Percentiles rank a stretch among this genome's conserved stretches.
Conservation (phyloP, 208 protist genomes). For the Angomonas deanei region DNA sequence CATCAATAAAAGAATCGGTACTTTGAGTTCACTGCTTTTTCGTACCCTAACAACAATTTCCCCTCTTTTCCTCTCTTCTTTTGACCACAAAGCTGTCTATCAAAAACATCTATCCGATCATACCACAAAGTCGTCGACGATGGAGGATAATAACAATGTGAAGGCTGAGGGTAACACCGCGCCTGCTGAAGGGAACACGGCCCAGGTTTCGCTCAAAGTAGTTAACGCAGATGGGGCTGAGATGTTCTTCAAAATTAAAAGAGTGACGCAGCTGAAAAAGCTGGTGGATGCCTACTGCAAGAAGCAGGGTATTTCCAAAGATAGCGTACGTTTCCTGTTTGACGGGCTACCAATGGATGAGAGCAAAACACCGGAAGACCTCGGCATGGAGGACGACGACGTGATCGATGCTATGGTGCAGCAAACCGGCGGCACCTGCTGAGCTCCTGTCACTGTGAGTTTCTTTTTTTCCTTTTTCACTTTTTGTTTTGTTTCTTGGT, state of each 20-base stretch:
- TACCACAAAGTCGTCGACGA: background rate
- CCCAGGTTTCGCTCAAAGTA: conserved; percentile 87
- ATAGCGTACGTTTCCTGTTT: conserved; percentile 94
- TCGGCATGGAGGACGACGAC: conserved; percentile 94
- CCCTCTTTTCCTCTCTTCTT: conserved; percentile 7
- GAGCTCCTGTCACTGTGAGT: background rate
- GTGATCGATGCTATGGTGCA: conserved; percentile 94
- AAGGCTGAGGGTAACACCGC: conserved; percentile 21
- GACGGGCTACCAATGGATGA: conserved; percentile 91
- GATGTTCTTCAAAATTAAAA: conserved; percentile 97
- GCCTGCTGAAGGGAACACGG: conserved; percentile 17
- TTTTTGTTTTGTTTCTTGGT: too few species aligned
- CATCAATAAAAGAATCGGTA: too few species aligned
- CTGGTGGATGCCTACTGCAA: conserved; percentile 97
- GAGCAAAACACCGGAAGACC: conserved; percentile 89
- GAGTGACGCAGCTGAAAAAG: conserved; percentile 92
- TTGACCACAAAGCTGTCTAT: too few species aligned
- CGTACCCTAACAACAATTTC: background rate
- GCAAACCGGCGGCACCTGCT: conserved; percentile 66
- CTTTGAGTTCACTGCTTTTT: too few species aligned
- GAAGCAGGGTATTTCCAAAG: conserved; percentile 88
- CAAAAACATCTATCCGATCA: background rate
- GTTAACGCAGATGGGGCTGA: conserved; percentile 91
- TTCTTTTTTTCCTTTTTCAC: conserved; percentile 6
- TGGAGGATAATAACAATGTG: conserved; percentile 13